These are phyloP conservation scores for Saraca asoca DNA, from an alignment of 331 rosid species.

Conservation along the genomic window DNA sequence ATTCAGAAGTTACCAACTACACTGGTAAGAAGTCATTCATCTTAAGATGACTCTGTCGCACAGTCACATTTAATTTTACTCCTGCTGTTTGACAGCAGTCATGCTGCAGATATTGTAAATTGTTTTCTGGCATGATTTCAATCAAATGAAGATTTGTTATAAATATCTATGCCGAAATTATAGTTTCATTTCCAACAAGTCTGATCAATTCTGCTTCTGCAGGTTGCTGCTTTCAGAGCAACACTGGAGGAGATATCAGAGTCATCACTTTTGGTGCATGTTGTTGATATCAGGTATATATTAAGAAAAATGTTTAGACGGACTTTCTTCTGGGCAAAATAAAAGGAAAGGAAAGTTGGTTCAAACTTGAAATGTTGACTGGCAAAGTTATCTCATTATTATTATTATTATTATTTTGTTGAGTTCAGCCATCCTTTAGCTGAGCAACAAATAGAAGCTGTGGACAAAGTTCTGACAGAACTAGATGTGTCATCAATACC, in stretches of 20 bases:
- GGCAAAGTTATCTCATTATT: conserved; percentile 31
- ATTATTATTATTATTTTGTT: conserved; percentile 45
- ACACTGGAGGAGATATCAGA: conserved; percentile 96
- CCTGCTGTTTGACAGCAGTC: conserved; percentile 12
- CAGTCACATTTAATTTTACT: conserved; percentile 28
- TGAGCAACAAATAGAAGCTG: conserved; percentile 93
- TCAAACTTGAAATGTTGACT: conserved; percentile 18
- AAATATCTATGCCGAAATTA: conserved; percentile 2
- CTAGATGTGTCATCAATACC: conserved; percentile 78
- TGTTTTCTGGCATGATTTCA: conserved; percentile 21
- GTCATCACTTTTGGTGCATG: conserved; percentile 84
- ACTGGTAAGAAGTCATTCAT: conserved; percentile 59
- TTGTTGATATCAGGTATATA: conserved; percentile 84
- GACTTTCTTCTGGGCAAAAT: conserved; percentile 5
- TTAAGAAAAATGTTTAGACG: conserved; percentile 30
- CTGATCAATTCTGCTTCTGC: conserved; percentile 27
- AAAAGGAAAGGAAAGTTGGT: not conserved
- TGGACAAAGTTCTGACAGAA: conserved; percentile 88
- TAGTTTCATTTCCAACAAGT: conserved; percentile 19
- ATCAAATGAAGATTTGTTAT: conserved; percentile 17
- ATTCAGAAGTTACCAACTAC: conserved; percentile 95
- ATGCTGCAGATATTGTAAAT: conserved; percentile 17
- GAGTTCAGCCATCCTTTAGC: conserved; percentile 86
- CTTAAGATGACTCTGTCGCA: conserved; percentile 28
- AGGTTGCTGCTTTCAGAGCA: conserved; percentile 99